phyloP scores from a whole-genome alignment of 345 rosid genomes.

The Crucihimalaya himalaica region DNA sequence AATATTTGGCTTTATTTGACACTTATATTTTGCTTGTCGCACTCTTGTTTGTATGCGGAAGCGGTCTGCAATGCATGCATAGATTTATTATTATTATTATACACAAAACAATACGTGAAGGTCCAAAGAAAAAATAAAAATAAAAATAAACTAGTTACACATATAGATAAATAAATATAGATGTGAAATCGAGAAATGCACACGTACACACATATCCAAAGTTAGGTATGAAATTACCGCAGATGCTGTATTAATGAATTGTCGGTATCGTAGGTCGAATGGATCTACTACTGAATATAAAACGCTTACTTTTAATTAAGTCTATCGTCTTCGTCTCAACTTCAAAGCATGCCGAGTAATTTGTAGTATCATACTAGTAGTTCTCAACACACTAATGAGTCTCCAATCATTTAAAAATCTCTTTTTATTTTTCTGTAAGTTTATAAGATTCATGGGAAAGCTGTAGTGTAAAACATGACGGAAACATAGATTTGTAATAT shows the following conservation, averaged over 20 bases:
- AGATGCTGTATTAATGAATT: conserved; percentile 14
- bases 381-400: neutral
- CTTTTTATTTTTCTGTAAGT: too few relatives aligned
- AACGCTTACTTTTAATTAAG: neutral
- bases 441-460: neutral
- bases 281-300: neutral
- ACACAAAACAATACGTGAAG: conserved; percentile 1
- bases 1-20: conserved; percentile 16
- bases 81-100: neutral
- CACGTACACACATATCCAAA: conserved; percentile 36
- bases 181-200: conserved; percentile 32
- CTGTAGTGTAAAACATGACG: neutral
- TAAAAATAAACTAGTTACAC: neutral
- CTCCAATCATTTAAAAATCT: neutral
- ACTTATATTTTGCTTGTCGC: conserved; percentile 25
- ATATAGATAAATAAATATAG: neutral
- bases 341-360: conserved; percentile 8
- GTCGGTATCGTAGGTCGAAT: conserved; percentile 26
- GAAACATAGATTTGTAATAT: neutral
- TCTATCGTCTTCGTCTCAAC: conserved; percentile 14
- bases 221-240: conserved; percentile 23
- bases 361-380: neutral
- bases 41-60: conserved; percentile 2
- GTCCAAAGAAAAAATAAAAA: neutral
- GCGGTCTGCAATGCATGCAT: conserved; percentile 21